Percentiles rank a stretch among this genome's conserved stretches.
phyloP scores from a whole-genome alignment of 129 eudicot species.

The Flaveria brownii region DNA sequence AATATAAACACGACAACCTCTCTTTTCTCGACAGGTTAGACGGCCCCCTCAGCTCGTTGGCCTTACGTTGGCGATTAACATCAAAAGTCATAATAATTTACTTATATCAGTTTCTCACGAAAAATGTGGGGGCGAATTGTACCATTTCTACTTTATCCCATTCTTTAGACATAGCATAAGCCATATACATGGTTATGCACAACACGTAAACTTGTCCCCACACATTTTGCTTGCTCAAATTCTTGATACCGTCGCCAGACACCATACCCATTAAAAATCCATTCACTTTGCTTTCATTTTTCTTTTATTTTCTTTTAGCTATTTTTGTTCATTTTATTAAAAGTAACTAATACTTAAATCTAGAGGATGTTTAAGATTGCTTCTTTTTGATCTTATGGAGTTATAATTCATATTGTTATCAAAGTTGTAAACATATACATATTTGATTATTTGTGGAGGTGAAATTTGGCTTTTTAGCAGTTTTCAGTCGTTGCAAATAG shows the following conservation, averaged over 20 bases:
- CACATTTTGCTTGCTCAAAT: slow-evolving; percentile 37
- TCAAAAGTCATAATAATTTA: too few species aligned
- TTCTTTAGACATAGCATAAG: slow-evolving; percentile 37
- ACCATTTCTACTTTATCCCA: slow-evolving; percentile 47
- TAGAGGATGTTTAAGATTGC: neutral
- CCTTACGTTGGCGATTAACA: too few species aligned
- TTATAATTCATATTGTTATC: neutral
- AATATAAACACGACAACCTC: too few species aligned
- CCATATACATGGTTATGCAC: slow-evolving; percentile 36
- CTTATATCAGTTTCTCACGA: neutral
- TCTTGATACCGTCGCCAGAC: slow-evolving; percentile 29
- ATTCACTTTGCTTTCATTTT: neutral
- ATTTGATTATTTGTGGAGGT: too few species aligned
- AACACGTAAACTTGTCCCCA: slow-evolving; percentile 40
- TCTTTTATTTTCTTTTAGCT: neutral
- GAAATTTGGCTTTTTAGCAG: too few species aligned
- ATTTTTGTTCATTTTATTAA: neutral
- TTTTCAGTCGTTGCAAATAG: too few species aligned
- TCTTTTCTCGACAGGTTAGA: too few species aligned
- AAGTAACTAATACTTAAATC: neutral
- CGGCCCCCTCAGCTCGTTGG: too few species aligned
- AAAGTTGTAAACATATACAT: neutral
- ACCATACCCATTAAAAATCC: slow-evolving; percentile 27
- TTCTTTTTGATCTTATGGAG: neutral
- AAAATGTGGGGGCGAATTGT: slow-evolving; percentile 31